These are phyloP conservation scores for Penicillium sp. DNA, from an alignment of 2,329 filamentous ascomycete species.

Conservation along the genomic window DNA sequence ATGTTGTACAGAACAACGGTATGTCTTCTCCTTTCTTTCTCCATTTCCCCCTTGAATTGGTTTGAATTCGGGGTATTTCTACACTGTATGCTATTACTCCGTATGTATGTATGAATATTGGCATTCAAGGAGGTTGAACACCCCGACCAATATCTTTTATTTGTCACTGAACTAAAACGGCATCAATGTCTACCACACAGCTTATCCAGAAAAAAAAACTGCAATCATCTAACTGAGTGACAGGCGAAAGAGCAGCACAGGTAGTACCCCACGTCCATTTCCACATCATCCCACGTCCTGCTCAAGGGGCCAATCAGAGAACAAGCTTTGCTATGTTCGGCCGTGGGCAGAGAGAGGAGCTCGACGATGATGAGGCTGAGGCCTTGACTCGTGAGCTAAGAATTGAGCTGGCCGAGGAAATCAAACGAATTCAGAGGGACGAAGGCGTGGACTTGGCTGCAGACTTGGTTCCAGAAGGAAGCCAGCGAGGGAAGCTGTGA, in stretches of 20 bases:
- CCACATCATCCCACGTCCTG: slow-evolving; percentile 83
- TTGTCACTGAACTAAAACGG: not conserved
- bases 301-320: slow-evolving; percentile 28
- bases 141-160: not conserved
- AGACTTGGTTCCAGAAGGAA: slow-evolving; percentile 3
- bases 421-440: slow-evolving; percentile 33
- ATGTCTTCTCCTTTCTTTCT: slow-evolving; percentile 8
- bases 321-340: slow-evolving; percentile 48
- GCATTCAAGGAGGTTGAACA: slow-evolving; percentile 3
- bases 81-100: not conserved
- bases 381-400: slow-evolving; percentile 38
- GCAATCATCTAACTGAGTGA: not conserved
- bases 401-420: slow-evolving; percentile 37
- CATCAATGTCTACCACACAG: not conserved
- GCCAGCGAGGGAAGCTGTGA: slow-evolving; percentile 24
- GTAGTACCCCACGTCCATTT: slow-evolving; percentile 94
- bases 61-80: not conserved
- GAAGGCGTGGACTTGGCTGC: slow-evolving; percentile 39
- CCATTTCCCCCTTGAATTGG: not conserved
- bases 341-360: slow-evolving; percentile 46
- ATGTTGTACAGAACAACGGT: slow-evolving; percentile 94
- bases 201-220: too few species aligned
- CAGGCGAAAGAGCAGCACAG: slow-evolving; percentile 78
- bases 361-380: slow-evolving; percentile 48
- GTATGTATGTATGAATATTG: not conserved